Conservation (phyloP, 2,329 filamentous ascomycete species). For the Lithohypha guttulata region DNA sequence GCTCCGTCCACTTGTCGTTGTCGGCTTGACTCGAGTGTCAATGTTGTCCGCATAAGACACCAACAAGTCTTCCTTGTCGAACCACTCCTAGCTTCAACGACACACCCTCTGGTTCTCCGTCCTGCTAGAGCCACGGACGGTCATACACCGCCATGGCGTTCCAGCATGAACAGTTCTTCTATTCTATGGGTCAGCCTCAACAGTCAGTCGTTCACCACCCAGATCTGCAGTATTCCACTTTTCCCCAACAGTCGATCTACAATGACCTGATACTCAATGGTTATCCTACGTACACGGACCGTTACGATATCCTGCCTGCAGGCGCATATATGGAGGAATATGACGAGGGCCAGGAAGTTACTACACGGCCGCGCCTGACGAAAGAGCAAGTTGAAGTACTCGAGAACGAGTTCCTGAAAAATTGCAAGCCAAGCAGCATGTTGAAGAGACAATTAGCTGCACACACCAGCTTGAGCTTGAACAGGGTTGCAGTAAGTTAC, state of each 20-base stretch:
- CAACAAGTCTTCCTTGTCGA: too few species aligned
- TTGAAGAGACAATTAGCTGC: conserved; percentile 39
- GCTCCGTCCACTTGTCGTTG: too few species aligned
- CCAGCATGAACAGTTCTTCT: background rate
- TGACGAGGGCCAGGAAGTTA: conserved; percentile 38
- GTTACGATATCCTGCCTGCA: background rate
- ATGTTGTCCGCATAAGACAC: too few species aligned
- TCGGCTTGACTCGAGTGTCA: too few species aligned
- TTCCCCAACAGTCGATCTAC: background rate
- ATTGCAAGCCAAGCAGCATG: conserved; percentile 41
- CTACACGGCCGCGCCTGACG: conserved; percentile 39
- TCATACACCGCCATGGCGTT: background rate
- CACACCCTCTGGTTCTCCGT: too few species aligned
- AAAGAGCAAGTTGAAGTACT: conserved; percentile 42
- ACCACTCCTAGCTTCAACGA: too few species aligned
- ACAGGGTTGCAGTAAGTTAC: conserved; percentile 38
- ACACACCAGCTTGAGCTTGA: conserved; percentile 39
- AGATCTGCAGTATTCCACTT: background rate
- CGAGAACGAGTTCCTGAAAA: conserved; percentile 39
- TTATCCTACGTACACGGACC: background rate
- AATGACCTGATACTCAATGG: background rate
- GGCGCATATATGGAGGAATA: conserved; percentile 25
- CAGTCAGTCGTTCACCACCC: background rate
- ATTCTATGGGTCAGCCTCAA: background rate
- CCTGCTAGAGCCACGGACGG: too few species aligned